Conservation (phyloP, 495 filamentous ascomycete genomes). For the Hypoxylon cercidicola region DNA sequence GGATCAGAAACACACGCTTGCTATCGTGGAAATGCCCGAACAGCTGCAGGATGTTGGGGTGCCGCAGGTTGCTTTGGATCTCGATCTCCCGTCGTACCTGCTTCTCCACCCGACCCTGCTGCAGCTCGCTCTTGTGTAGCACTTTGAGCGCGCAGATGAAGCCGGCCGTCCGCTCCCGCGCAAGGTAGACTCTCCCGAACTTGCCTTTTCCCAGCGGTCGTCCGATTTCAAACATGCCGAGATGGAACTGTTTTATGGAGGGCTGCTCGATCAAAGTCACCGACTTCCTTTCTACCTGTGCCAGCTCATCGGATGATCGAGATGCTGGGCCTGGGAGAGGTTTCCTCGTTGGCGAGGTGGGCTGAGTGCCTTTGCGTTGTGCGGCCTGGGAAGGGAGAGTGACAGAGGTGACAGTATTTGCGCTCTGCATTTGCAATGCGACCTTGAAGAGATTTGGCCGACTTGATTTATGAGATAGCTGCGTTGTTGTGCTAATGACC, state of each 20-base stretch:
- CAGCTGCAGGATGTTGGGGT: slow-evolving; percentile 93
- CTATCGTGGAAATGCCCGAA: slow-evolving; percentile 98
- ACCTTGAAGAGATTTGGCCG: slow-evolving; percentile 81
- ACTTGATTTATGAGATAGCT: slow-evolving; percentile 67
- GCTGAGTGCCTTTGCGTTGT: slow-evolving; percentile 56
- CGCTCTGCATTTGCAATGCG: slow-evolving; percentile 75
- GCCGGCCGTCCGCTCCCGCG: slow-evolving; percentile 84
- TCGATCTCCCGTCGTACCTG: slow-evolving; percentile 97
- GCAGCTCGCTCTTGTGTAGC: slow-evolving; percentile 92
- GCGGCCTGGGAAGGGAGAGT: slow-evolving; percentile 73
- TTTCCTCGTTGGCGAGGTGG: slow-evolving; percentile 50
- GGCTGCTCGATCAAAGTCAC: slow-evolving; percentile 68
- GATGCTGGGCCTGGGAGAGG: slow-evolving; percentile 52
- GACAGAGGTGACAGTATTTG: slow-evolving; percentile 66
- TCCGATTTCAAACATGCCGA: slow-evolving; percentile 99
- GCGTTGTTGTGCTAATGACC: slow-evolving; percentile 65
- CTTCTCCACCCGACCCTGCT: slow-evolving; percentile 90
- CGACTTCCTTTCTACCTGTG: slow-evolving; percentile 62
- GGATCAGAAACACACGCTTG: slow-evolving; percentile 93
- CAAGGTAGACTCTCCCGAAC: slow-evolving; percentile 95
- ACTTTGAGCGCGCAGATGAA: slow-evolving; percentile 98
- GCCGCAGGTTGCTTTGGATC: slow-evolving; percentile 94
- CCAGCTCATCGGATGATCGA: slow-evolving; percentile 63
- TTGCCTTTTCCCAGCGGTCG: slow-evolving; percentile 97
- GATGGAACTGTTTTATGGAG: slow-evolving; percentile 77